Conservation (phyloP, 1,284 basidiomycete genomes). For the Ganoderma leucocontextum region DNA sequence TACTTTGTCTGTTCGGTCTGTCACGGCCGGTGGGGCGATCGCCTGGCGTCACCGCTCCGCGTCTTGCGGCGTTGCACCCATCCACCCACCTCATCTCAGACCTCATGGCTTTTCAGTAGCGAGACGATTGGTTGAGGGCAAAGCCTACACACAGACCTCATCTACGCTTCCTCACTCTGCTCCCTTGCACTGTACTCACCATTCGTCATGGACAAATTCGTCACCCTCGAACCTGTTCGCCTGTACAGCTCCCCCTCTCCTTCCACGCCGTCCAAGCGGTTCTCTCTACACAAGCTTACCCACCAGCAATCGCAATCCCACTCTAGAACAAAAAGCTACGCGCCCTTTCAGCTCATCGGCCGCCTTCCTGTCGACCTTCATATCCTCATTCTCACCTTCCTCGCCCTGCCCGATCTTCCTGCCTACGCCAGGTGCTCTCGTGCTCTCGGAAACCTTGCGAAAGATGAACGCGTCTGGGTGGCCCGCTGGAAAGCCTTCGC, state of each 20-base stretch:
- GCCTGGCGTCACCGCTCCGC: no score
- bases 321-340: constrained; percentile 39
- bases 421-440: constrained; percentile 75
- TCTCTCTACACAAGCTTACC: constrained; percentile 26
- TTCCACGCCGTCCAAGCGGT: constrained; percentile 25
- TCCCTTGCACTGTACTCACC: neutral
- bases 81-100: neutral
- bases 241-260: constrained; percentile 55
- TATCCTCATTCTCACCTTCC: constrained; percentile 71
- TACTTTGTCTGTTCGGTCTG: no score
- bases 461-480: constrained; percentile 82
- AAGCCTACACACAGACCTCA: neutral
- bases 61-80: no score
- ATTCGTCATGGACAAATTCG: constrained; percentile 78
- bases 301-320: constrained; percentile 10
- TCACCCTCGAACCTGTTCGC: constrained; percentile 76
- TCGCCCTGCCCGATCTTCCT: constrained; percentile 83
- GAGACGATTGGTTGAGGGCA: neutral
- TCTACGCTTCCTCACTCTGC: neutral
- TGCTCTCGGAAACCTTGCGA: constrained; percentile 69
- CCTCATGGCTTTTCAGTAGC: neutral
- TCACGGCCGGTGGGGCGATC: no score
- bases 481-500: constrained; percentile 70
- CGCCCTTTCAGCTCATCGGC: constrained; percentile 65
- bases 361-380: constrained; percentile 82